A percentile compares a stretch with the other conserved stretches of the same genome.
Evolutionary conservation across 345 rosid genomes (phyloP).

Genomic region (Eucalyptus leucophloia): DNA sequence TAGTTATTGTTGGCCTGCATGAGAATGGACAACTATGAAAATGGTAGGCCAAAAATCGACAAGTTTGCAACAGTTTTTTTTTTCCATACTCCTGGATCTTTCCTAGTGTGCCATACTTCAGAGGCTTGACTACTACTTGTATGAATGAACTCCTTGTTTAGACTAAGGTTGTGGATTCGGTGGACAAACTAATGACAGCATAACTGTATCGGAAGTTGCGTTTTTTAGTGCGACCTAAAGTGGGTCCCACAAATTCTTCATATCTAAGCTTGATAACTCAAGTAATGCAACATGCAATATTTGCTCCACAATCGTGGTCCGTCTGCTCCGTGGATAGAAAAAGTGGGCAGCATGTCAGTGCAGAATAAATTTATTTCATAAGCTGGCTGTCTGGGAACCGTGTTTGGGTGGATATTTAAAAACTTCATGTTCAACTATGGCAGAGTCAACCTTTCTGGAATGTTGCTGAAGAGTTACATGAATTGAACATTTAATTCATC

Average conservation of each 20-base stretch:
- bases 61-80: neutral
- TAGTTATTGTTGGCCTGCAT: neutral
- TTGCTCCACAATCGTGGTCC: neutral
- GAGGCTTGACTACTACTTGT: neutral
- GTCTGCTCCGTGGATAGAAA: neutral
- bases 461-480: neutral
- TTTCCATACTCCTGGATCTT: neutral
- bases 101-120: neutral
- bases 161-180: neutral
- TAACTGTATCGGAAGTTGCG: neutral
- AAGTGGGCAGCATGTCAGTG: neutral
- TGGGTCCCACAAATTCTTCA: neutral
- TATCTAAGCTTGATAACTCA: neutral
- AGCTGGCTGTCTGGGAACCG: neutral
- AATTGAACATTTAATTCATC: neutral
- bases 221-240: neutral
- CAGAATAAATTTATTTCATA: neutral
- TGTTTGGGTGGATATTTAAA: neutral
- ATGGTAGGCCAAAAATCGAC: neutral
- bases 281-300: neutral
- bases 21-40: neutral
- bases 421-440: neutral
- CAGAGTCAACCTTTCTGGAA: neutral
- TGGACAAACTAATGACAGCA: neutral
- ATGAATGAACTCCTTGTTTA: neutral